phyloP scores from a whole-genome alignment of 1,139 yeast species.

The Cylindricascospora bacillispora region DNA sequence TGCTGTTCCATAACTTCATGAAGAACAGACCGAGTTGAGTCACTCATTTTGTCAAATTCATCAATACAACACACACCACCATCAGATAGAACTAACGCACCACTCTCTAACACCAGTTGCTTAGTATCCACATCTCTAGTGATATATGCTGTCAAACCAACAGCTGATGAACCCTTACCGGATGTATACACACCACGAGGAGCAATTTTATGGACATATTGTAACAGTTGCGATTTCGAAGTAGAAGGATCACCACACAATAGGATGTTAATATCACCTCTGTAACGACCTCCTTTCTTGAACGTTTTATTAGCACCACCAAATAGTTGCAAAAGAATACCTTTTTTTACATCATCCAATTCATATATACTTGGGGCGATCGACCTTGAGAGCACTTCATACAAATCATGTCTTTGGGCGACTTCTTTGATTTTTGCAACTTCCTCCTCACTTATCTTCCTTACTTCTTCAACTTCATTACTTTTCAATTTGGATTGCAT shows the following conservation, averaged over 20 bases:
- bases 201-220: conserved; percentile 92
- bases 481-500: conserved; percentile 29
- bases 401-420: conserved; percentile 62
- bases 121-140: conserved; percentile 90
- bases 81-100: conserved; percentile 92
- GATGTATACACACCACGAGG: conserved; percentile 97
- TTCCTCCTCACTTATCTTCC: conserved; percentile 59
- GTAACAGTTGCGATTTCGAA: conserved; percentile 84
- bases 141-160: conserved; percentile 93
- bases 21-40: conserved; percentile 82
- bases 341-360: conserved; percentile 93
- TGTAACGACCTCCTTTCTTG: conserved; percentile 80
- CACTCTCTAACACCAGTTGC: conserved; percentile 87
- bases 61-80: conserved; percentile 99
- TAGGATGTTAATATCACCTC: conserved; percentile 88
- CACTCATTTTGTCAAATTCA: conserved; percentile 96
- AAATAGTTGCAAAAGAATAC: conserved; percentile 78
- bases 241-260: conserved; percentile 98
- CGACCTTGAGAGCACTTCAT: conserved; percentile 81
- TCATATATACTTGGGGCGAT: conserved; percentile 93
- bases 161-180: conserved; percentile 98
- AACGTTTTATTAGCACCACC: conserved; percentile 92
- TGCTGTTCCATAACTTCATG: conserved; percentile 99
- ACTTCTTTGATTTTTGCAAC: conserved; percentile 47
- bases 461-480: conserved; percentile 53